These are phyloP conservation scores for Annulohypoxylon maeteangense DNA, from an alignment of 495 filamentous ascomycete genomes.

Conservation along the genomic window DNA sequence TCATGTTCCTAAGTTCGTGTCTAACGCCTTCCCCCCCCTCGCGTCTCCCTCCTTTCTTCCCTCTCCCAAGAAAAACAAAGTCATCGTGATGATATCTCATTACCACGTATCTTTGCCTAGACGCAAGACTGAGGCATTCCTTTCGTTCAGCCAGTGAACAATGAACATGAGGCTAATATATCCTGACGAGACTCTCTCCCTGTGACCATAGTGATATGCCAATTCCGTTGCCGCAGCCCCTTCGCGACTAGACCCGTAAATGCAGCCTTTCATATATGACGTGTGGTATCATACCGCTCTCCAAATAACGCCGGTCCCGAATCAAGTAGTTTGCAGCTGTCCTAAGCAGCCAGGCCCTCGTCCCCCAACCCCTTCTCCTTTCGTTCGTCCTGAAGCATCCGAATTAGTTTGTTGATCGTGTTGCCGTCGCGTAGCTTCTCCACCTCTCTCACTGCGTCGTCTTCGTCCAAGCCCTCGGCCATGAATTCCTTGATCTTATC, in stretches of 20 bases:
- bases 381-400: conserved; percentile 49
- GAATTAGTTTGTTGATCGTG: conserved; percentile 50
- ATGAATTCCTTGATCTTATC: conserved; percentile 50
- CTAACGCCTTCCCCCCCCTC: no score
- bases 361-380: conserved; percentile 46
- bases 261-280: conserved; percentile 43
- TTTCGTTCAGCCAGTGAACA: conserved; percentile 43
- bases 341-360: conserved; percentile 34
- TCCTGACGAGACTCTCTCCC: conserved; percentile 7
- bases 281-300: conserved; percentile 45
- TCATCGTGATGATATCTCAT: conserved; percentile 24
- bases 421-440: conserved; percentile 48
- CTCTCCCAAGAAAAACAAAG: neutral
- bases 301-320: conserved; percentile 39
- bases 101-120: conserved; percentile 26
- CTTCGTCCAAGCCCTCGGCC: conserved; percentile 47
- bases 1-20: conserved; percentile 14
- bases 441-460: conserved; percentile 46
- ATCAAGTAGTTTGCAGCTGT: conserved; percentile 23
- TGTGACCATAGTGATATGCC: conserved; percentile 28
- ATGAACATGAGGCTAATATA: conserved; percentile 19
- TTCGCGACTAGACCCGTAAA: conserved; percentile 36
- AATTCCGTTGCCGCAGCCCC: conserved; percentile 27
- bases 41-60: no score
- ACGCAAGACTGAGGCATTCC: conserved; percentile 22